phyloP scores from a whole-genome alignment of 352 stramenopile genomes.

The Phytophthora ohioensis region DNA sequence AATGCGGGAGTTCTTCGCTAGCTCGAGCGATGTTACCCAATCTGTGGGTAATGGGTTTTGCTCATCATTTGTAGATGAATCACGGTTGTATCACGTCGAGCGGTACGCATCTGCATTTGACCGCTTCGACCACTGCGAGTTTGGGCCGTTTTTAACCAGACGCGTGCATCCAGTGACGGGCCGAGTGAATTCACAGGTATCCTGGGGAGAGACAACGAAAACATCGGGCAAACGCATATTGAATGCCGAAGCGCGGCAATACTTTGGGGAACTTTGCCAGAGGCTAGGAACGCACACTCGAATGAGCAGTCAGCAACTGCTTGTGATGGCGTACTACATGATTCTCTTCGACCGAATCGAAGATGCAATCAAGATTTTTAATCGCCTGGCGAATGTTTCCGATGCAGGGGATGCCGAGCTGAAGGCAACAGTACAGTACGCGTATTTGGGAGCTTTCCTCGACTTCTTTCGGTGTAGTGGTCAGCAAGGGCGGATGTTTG shows the following conservation, averaged over 20 bases:
- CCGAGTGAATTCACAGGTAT: constrained; percentile 13
- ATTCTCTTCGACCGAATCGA: constrained; percentile 54
- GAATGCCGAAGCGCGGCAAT: constrained; percentile 48
- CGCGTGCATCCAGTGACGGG: constrained; percentile 51
- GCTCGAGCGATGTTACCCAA: constrained; percentile 23
- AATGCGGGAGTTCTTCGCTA: constrained; percentile 45
- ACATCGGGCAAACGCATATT: constrained; percentile 37
- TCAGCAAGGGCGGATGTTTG: constrained; percentile 31
- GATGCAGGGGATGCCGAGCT: constrained; percentile 4
- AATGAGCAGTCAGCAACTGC: constrained; percentile 38
- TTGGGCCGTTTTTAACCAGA: constrained; percentile 54
- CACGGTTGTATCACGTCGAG: constrained; percentile 40
- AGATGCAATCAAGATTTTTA: constrained; percentile 47
- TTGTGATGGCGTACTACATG: constrained; percentile 63
- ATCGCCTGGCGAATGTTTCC: constrained; percentile 24
- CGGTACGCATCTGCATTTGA: constrained; percentile 35
- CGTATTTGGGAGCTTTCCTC: constrained; percentile 71
- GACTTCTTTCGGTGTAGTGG: constrained; percentile 52
- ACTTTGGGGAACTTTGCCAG: constrained; percentile 56
- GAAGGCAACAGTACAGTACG: constrained; percentile 52
- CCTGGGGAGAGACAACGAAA: constrained; percentile 11
- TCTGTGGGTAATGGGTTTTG: constrained; percentile 44
- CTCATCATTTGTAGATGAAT: constrained; percentile 36
- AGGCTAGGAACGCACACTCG: constrained; percentile 39
- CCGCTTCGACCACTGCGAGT: constrained; percentile 56